phyloP scores from a whole-genome alignment of 805 yeast genomes.

The Metschnikowia peoriensis region DNA sequence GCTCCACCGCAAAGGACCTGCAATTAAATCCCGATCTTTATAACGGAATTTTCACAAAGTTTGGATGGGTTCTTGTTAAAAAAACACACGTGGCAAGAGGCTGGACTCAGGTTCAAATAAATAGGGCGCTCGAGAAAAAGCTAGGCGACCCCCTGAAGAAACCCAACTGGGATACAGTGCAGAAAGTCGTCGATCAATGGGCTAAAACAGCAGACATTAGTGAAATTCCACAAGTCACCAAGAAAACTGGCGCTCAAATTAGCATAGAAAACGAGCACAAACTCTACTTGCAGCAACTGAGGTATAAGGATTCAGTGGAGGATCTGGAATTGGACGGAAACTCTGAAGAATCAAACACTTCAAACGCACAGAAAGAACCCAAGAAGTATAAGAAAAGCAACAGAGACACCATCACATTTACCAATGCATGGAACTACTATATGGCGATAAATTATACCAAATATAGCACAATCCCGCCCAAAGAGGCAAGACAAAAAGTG shows the following conservation, averaged over 20 bases:
- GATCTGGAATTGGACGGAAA: background rate
- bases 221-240: conserved; percentile 14
- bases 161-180: conserved; percentile 5
- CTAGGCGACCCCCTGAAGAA: background rate
- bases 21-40: conserved; percentile 14
- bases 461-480: conserved; percentile 15
- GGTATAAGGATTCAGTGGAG: conserved; percentile 15
- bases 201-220: conserved; percentile 9
- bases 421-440: conserved; percentile 39
- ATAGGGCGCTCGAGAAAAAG: conserved; percentile 4
- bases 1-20: conserved; percentile 8
- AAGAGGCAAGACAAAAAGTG: conserved; percentile 16
- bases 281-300: conserved; percentile 23
- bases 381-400: background rate
- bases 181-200: conserved; percentile 20
- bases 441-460: conserved; percentile 19
- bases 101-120: conserved; percentile 21
- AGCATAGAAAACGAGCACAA: conserved; percentile 18
- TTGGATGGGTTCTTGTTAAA: conserved; percentile 25
- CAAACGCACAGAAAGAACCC: conserved; percentile 13
- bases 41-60: conserved; percentile 18
- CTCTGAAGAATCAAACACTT: background rate
- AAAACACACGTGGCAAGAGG: conserved; percentile 17
- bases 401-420: conserved; percentile 22
- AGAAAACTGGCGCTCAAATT: conserved; percentile 13